A percentile compares a stretch with the other conserved stretches of the same genome.
phyloP scores from a whole-genome alignment of 495 filamentous ascomycete genomes.

The Bryoglossum gracile region DNA sequence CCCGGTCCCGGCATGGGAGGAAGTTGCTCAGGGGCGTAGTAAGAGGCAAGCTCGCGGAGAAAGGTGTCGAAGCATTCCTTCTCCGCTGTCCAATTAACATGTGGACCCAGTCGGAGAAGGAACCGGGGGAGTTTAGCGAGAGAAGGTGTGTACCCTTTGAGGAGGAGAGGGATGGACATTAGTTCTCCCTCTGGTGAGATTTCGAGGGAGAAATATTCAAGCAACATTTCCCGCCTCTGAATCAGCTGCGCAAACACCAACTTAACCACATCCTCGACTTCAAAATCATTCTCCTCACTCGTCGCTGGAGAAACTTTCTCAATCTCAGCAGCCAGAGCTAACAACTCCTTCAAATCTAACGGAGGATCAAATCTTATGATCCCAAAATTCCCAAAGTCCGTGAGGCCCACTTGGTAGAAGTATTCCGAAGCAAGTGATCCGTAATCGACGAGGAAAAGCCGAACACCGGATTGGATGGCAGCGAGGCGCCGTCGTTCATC shows the following conservation, averaged over 20 bases:
- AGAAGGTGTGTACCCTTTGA: conserved; percentile 82
- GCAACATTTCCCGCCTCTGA: conserved; percentile 73
- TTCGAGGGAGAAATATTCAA: conserved; percentile 86
- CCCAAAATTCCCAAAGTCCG: conserved; percentile 95
- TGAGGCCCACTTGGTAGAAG: conserved; percentile 95
- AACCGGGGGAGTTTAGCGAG: conserved; percentile 85
- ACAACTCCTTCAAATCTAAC: conserved; percentile 60
- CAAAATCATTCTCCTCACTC: conserved; percentile 45
- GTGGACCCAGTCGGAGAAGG: conserved; percentile 78
- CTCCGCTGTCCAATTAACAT: conserved; percentile 81
- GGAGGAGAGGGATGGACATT: conserved; percentile 68
- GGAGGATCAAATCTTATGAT: conserved; percentile 71
- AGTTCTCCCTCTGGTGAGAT: conserved; percentile 74
- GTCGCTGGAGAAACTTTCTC: conserved; percentile 41
- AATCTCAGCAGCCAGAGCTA: conserved; percentile 63
- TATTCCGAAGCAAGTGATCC: conserved; percentile 81
- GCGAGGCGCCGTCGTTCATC: conserved; percentile 81
- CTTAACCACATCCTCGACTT: conserved; percentile 59
- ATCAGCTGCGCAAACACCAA: conserved; percentile 55
- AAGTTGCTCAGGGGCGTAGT: conserved; percentile 83
- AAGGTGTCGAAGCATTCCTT: conserved; percentile 82
- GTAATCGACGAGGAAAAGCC: conserved; percentile 91
- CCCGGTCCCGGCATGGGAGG: conserved; percentile 43
- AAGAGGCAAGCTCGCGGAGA: conserved; percentile 77
- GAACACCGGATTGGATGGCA: conserved; percentile 88